Conservation (phyloP, 352 stramenopile species). For the Phytopythium kandeliae region DNA sequence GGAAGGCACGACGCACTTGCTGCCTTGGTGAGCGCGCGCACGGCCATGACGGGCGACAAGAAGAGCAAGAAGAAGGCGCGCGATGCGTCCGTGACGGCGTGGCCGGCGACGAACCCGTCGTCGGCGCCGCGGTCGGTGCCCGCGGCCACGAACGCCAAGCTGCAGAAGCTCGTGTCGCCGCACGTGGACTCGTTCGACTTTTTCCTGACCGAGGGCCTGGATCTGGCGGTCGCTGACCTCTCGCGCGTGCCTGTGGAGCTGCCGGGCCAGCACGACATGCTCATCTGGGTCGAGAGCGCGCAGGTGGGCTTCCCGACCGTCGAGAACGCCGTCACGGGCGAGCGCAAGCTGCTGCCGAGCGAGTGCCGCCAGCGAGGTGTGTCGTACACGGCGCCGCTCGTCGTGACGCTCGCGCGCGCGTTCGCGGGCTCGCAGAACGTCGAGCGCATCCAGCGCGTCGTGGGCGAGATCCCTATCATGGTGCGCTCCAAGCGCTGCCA, state of each 20-base stretch:
- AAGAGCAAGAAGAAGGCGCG: slow-evolving; percentile 27
- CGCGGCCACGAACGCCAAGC: slow-evolving; percentile 66
- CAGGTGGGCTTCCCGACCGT: slow-evolving; percentile 87
- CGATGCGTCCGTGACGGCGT: slow-evolving; percentile 47
- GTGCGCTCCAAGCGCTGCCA: slow-evolving; percentile 96
- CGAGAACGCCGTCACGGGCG: slow-evolving; percentile 80
- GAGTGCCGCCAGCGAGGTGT: slow-evolving; percentile 96
- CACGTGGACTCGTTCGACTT: slow-evolving; percentile 99
- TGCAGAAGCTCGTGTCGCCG: slow-evolving; percentile 91
- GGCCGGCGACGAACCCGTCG: slow-evolving; percentile 79
- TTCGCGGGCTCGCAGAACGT: slow-evolving; percentile 78
- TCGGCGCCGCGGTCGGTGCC: slow-evolving; percentile 69
- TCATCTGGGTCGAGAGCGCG: slow-evolving; percentile 93
- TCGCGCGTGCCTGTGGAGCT: slow-evolving; percentile 87
- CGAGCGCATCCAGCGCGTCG: slow-evolving; percentile 77
- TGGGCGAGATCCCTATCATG: slow-evolving; percentile 98
- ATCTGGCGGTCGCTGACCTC: slow-evolving; percentile 91
- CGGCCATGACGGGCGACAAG: slow-evolving; percentile 38
- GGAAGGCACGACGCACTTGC: too few relatives aligned
- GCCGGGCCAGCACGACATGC: slow-evolving; percentile 77
- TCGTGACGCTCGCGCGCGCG: slow-evolving; percentile 88
- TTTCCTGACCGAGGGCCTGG: slow-evolving; percentile 94
- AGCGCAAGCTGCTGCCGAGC: slow-evolving; percentile 86
- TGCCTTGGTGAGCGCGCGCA: too few relatives aligned
- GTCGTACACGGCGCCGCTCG: slow-evolving; percentile 94